Base-by-base conservation (phyloP, 208 protist species). In the Acanthamoeba castellanii region DNA sequence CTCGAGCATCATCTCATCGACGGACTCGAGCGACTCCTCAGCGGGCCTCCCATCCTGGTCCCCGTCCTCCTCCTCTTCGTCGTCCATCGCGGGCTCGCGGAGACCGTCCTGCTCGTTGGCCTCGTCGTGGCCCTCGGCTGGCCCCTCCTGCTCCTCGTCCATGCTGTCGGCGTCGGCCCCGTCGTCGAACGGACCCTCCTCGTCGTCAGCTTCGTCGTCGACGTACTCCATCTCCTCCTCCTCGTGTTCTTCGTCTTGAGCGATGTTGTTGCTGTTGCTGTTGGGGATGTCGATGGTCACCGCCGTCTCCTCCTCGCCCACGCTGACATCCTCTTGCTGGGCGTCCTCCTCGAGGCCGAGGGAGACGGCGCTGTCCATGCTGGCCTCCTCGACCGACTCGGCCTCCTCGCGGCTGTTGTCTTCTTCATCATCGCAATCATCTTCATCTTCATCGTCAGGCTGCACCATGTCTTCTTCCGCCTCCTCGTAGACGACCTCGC, bases 1-100 rank as follows among this genome's bases (percentile, higher is more conserved):
- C 20, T 82, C 74, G 74, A 82, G 74, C 74, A 82, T 82, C 74
- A 82, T 82, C 20, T 82, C 74, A 11, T 82, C 74, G 34, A 82
- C 74, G 13, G 74, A 82, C 34, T 50, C 37, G 74, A 82, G 74
- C 20, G 32, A 27, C 47, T 82, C 74, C 27, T 82, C 37, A 4
- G 13, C n/a, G 13, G 14, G 1, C 0, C 14, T 11, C 8, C 47
- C 74, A 25, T 82, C 74, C 27, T 82, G 30, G 25, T 82, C 30
- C 37, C 45, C 34, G 32, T 14, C 74, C 16, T 50, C 74, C 6
- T 82, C 34, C 6, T 52, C 74, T 0, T 82, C 74, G 18, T 18
- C 34, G 18, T 82, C 74, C 37, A 82, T 20, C 27, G 34, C 74
- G 8, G 74, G 74, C 42, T 82, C 74, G 34, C 42, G 74, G 37